Conservation (phyloP, 2,329 filamentous ascomycete species). For the Arthrobotrys megalospora region DNA sequence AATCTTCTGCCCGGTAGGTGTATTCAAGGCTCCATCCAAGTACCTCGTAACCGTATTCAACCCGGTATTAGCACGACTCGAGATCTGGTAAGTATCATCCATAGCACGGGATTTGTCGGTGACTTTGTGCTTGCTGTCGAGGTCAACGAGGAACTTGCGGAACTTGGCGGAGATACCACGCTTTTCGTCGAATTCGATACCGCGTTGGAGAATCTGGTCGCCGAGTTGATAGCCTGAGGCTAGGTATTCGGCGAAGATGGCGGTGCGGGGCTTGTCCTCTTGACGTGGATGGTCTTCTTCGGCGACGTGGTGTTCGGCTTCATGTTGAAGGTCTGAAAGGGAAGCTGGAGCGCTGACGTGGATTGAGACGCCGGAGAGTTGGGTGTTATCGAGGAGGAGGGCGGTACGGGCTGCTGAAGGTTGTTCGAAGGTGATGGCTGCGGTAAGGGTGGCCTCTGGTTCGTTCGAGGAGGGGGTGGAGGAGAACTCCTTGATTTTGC, state of each 20-base stretch:
- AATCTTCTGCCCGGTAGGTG: conserved; percentile 89
- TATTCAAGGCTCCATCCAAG: conserved; percentile 92
- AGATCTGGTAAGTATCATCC: conserved; percentile 87
- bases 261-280: conserved; percentile 95
- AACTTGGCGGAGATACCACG: conserved; percentile 89
- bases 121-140: conserved; percentile 89
- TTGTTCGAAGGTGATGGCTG: conserved; percentile 97
- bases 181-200: conserved; percentile 86
- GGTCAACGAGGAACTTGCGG: conserved; percentile 74
- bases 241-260: conserved; percentile 96
- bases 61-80: conserved; percentile 74
- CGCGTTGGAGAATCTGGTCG: conserved; percentile 69
- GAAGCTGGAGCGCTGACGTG: conserved; percentile 82
- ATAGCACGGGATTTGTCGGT: conserved; percentile 86
- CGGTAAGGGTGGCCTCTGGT: conserved; percentile 79
- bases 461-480: conserved; percentile 75
- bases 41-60: conserved; percentile 78
- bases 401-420: conserved; percentile 96
- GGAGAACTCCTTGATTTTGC: conserved; percentile 89
- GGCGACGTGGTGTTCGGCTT: conserved; percentile 73
- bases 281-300: conserved; percentile 79
- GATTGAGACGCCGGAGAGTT: conserved; percentile 82
- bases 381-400: conserved; percentile 95
- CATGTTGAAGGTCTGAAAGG: conserved; percentile 73
- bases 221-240: conserved; percentile 92